Evolutionary conservation across 176 grass and related monocot genomes (phyloP).

Genomic region (Stipa capillata): DNA sequence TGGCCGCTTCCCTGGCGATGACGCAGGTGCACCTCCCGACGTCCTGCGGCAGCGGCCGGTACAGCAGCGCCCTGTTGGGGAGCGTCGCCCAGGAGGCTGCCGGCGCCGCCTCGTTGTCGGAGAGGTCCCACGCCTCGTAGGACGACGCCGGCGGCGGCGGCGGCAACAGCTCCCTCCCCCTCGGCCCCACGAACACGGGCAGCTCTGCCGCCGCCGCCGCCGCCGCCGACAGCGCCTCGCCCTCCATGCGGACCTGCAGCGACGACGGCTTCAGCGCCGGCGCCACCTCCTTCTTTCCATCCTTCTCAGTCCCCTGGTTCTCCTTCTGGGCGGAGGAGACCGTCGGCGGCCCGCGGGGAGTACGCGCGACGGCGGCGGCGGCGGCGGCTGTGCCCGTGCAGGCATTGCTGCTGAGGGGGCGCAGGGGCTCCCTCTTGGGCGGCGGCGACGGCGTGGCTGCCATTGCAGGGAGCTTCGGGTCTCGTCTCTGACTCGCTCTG

Average conservation of each 20-base stretch:
- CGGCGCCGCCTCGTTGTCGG: conserved; percentile 72
- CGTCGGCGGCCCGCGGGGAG: not conserved
- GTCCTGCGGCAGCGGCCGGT: conserved; percentile 69
- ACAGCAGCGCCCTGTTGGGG: conserved; percentile 86
- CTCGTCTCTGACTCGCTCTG: not conserved
- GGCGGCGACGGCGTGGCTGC: conserved; percentile 17
- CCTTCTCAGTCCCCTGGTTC: conserved; percentile 18
- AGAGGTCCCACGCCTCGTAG: conserved; percentile 92
- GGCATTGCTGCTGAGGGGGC: conserved; percentile 29
- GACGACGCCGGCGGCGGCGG: conserved; percentile 34
- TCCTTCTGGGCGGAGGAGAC: conserved; percentile 31
- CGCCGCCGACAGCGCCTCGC: not conserved
- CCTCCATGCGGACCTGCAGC: conserved; percentile 70
- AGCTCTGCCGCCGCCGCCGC: not conserved
- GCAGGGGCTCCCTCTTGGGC: conserved; percentile 44
- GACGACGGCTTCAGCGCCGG: conserved; percentile 46
- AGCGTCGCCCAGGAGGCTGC: conserved; percentile 90
- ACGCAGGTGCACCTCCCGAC: conserved; percentile 89
- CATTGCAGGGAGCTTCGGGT: not conserved
- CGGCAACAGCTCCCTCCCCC: conserved; percentile 44
- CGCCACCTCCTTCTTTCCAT: not conserved
- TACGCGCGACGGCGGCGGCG: not conserved
- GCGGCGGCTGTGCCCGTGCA: not conserved
- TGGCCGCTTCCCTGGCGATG: conserved; percentile 55
- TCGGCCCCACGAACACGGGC: conserved; percentile 11